Evolutionary conservation across 2,329 filamentous ascomycete species (phyloP).

Genomic region (Alternaria incomplexa): DNA sequence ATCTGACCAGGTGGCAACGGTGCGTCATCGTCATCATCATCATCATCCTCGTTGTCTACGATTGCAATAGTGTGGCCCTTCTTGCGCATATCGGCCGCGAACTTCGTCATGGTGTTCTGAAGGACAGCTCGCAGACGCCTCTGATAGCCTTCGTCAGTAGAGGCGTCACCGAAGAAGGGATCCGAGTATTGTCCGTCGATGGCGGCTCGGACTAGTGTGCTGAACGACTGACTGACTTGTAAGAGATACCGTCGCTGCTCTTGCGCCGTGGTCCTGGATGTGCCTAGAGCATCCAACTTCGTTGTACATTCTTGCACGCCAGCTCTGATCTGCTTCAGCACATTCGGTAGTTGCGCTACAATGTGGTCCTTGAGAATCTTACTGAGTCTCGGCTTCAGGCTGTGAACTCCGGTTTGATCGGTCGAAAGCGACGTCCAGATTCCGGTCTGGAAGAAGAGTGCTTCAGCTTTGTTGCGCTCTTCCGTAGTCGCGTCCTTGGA

Average conservation of each 20-base stretch:
- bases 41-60: not conserved
- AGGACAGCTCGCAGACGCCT: constrained; percentile 29
- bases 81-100: constrained; percentile 20
- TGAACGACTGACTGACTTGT: constrained; percentile 52
- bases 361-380: constrained; percentile 31
- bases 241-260: constrained; percentile 60
- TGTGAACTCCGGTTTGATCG: constrained; percentile 25
- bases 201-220: constrained; percentile 53
- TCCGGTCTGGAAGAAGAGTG: constrained; percentile 40
- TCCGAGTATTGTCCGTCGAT: constrained; percentile 55
- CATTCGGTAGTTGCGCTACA: constrained; percentile 26
- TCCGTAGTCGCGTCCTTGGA: constrained; percentile 27
- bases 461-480: constrained; percentile 49
- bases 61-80: constrained; percentile 24
- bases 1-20: constrained; percentile 6
- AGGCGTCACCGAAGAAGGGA: constrained; percentile 54
- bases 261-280: constrained; percentile 50
- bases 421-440: constrained; percentile 47
- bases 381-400: constrained; percentile 26
- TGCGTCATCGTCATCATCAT: no score
- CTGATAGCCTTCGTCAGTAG: constrained; percentile 16
- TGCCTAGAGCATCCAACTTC: constrained; percentile 56
- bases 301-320: constrained; percentile 20
- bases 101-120: constrained; percentile 26
- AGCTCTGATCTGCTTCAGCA: constrained; percentile 33